Base-by-base conservation (phyloP, 352 stramenopile species). In the Globisporangium lucens region DNA sequence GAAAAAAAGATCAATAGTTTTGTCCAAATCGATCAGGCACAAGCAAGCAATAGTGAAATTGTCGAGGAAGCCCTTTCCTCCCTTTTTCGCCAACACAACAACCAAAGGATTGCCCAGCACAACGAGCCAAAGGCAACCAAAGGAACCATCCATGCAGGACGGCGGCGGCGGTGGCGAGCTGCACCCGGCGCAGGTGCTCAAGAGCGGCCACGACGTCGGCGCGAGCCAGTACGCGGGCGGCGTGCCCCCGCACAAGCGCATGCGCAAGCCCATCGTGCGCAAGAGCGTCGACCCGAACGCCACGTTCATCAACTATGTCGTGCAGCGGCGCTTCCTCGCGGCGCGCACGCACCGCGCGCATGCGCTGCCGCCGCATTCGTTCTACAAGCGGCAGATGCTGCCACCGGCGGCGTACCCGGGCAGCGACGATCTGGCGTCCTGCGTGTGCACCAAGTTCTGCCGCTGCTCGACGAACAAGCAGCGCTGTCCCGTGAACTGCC, bases 401-500 rank as follows among this genome's bases (percentile, higher is more conserved):
- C 87, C 87, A 4, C 85, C 87, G 17, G 72, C 88, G 22, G 83
- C 80, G 47, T 92, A 80, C 66, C 66, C 82, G 0, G 66, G 77
- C 9, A 76, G 80, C 43, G 87, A 93, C 38, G 85, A 95, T 67
- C 65, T 94, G 30, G 80, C 85, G 10, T 90, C 79, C 12, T 93
- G 86, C 49, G 83, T 95, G 35, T 93, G 83, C 61, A 95, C 87
- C 68, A 94, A 95, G 66, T 95, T 95, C 69, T 95, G 85, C 58
- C 83, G 87, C 56, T 94, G 85, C 72, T 95, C 87, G 33, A 95
- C 85, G 30, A 97, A 97, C 76, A 97, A 97, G 72, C 88, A 97
- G 76, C 88, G 93, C 12, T 97, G 87, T 60, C 90, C 91, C 1
- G 90, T 98, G 38, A 97, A 97, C 75, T 95, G 85, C 75, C 82